Conservation (phyloP, 2,329 filamentous ascomycete genomes). For the Falciphora oryzae region DNA sequence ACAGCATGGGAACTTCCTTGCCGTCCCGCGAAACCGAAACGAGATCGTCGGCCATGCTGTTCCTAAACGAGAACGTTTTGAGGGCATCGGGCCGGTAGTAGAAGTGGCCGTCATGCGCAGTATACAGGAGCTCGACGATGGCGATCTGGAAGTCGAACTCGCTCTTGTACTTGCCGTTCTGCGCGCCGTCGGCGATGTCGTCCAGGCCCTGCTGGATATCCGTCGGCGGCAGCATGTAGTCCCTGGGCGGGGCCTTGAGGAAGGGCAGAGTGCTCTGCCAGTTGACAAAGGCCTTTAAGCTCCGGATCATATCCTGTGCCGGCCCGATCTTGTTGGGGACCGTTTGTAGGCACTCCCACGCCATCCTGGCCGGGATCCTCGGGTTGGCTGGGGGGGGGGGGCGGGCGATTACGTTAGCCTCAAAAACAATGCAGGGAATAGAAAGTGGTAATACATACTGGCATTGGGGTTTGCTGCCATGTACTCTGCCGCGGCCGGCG, state of each 20-base stretch:
- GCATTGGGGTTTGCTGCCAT: not conserved
- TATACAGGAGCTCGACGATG: conserved; percentile 30
- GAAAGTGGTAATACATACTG: not conserved
- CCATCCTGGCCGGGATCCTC: conserved; percentile 30
- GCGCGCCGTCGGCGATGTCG: conserved; percentile 25
- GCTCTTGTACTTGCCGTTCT: conserved; percentile 28
- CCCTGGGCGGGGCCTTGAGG: conserved; percentile 30
- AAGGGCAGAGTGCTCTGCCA: conserved; percentile 34
- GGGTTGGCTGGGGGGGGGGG: conserved; percentile 17
- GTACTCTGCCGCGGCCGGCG: not conserved
- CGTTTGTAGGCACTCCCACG: conserved; percentile 31
- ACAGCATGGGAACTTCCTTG: conserved; percentile 34
- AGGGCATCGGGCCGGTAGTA: conserved; percentile 35
- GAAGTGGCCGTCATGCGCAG: conserved; percentile 36
- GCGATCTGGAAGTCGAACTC: conserved; percentile 37
- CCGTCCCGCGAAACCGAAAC: conserved; percentile 32
- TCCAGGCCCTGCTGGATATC: conserved; percentile 32
- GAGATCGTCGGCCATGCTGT: conserved; percentile 22
- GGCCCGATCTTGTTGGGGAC: conserved; percentile 14
- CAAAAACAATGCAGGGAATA: not conserved
- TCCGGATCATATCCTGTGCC: conserved; percentile 32
- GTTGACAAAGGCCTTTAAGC: conserved; percentile 34
- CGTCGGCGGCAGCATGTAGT: conserved; percentile 30
- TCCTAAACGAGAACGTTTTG: conserved; percentile 15
- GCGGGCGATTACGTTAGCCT: not conserved